A percentile compares a stretch with the other conserved stretches of the same genome.
Conservation (phyloP, 2,329 filamentous ascomycete species). For the Fusarium compactum region DNA sequence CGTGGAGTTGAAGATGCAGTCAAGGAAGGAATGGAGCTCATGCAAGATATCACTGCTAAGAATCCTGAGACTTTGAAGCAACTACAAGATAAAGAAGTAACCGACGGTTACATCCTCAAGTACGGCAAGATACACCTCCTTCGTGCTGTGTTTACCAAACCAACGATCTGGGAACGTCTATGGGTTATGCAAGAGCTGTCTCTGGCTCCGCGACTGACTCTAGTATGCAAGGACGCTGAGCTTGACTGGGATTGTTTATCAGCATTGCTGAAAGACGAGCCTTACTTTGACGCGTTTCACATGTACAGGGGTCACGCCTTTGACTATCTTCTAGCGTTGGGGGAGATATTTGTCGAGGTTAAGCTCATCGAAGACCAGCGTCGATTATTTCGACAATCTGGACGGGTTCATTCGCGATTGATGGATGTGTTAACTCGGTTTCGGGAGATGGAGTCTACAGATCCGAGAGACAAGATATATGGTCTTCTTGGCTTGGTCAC, state of each 20-base stretch:
- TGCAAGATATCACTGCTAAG: not conserved
- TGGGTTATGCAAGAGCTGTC: constrained; percentile 36
- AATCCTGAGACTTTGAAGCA: constrained; percentile 1
- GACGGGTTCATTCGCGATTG: not conserved
- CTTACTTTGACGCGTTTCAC: constrained; percentile 30
- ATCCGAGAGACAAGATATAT: constrained; percentile 24
- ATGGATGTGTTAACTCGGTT: constrained; percentile 21
- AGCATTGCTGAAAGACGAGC: constrained; percentile 17
- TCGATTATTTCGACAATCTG: accelerated
- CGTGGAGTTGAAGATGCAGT: accelerated
- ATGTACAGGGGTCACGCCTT: too few relatives aligned
- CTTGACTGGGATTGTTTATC: constrained; percentile 10
- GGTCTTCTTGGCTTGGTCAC: constrained; percentile 19
- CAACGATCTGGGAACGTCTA: constrained; percentile 6
- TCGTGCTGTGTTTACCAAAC: not conserved
- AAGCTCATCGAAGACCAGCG: constrained; percentile 35
- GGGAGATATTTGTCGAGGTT: not conserved
- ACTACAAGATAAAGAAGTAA: not conserved
- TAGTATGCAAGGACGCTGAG: constrained; percentile 8
- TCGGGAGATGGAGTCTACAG: not conserved
- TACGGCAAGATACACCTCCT: too few relatives aligned
- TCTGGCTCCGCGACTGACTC: not conserved
- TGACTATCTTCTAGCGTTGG: too few relatives aligned
- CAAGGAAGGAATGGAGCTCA: not conserved
- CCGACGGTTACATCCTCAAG: too few relatives aligned